Evolutionary conservation across 176 grass and related monocot genomes (phyloP), one percentile per base, ranked within the genome.

Genomic region (Carex scoparia): DNA sequence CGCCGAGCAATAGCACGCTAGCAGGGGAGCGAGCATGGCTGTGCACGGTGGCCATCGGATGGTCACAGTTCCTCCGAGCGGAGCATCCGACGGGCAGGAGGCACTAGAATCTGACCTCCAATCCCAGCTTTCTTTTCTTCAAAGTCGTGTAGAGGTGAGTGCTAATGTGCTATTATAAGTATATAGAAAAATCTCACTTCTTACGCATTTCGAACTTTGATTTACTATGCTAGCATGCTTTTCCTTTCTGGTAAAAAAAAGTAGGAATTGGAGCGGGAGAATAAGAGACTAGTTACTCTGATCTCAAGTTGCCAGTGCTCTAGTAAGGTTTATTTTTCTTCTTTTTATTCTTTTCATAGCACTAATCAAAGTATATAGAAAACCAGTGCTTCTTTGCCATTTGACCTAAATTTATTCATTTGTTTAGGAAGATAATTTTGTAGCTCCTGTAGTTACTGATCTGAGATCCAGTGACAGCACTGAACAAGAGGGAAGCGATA

Each of bases 211-310:
- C 8, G 46, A 12, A 71, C 13, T 83, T 65, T 40, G 3, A 67
- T 81, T 54, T 69, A n/a, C 32, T 86, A 4, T 59, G 15, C 42
- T 77, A 53, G 19, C 27, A 78, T 73, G 2, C 0, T 70, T 53
- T 2, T 75, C 48, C 0, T 58, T 62, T 61, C 12, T 70, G 51
- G 11, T 65, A 64, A 37, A 53, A 71, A 74, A 75, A 56, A 55
- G 15, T 78, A 98, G 95, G 93, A 98, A 88, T 54, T 98, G 91
- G 91, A 94, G 84, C 64, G 37, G 70, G 93, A 93, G 76, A 98
- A 93, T 64, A 80, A 88, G 86, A 85, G 82, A 30, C 81, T 98
- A 7, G 61, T 46, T 42, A 84, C 68, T 81, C 63, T 84, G 68
- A 31, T 87, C 81, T 89, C 89, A 2, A 86, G 33, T 68, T 98